These are phyloP conservation scores for Malbranchea zuffiana DNA, from an alignment of 2,329 filamentous ascomycete species.

Conservation along the genomic window DNA sequence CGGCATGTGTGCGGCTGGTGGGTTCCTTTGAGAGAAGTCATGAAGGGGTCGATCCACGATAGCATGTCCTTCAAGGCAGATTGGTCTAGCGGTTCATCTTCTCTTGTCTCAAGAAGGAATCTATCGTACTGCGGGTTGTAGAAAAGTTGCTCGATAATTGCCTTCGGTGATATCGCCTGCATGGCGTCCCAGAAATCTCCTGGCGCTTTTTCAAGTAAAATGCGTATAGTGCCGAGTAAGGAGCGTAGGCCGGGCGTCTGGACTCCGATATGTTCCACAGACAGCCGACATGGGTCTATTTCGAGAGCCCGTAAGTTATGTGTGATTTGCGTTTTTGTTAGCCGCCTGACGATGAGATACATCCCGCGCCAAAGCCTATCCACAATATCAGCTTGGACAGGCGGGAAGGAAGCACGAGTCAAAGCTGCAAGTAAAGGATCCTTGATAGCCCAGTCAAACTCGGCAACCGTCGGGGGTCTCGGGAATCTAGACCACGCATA, in stretches of 20 bases:
- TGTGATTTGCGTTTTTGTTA: conserved; percentile 64
- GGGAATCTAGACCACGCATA: conserved; percentile 57
- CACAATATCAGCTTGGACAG: conserved; percentile 44
- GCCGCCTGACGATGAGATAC: conserved; percentile 58
- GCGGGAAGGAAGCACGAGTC: conserved; percentile 47
- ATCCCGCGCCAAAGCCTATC: conserved; percentile 71
- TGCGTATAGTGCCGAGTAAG: conserved; percentile 58
- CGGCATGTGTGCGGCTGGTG: conserved; percentile 72
- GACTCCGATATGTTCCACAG: conserved; percentile 56
- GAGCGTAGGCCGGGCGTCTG: conserved; percentile 53
- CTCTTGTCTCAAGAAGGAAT: conserved; percentile 40
- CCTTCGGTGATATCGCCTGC: conserved; percentile 65
- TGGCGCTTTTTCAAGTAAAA: conserved; percentile 62
- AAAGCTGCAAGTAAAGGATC: conserved; percentile 61
- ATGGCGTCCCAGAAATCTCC: conserved; percentile 82
- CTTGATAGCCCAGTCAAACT: conserved; percentile 81
- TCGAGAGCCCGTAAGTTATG: conserved; percentile 71
- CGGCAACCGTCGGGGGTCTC: conserved; percentile 53
- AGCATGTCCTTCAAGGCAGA: conserved; percentile 54
- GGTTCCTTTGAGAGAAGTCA: conserved; percentile 62
- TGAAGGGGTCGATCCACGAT: conserved; percentile 67
- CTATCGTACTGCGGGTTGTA: conserved; percentile 57
- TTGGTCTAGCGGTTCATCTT: conserved; percentile 43
- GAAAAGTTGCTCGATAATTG: conserved; percentile 75
- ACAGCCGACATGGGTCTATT: conserved; percentile 51